Base-by-base conservation (phyloP, 2,329 filamentous ascomycete genomes). In the Aspergillus vadensis region DNA sequence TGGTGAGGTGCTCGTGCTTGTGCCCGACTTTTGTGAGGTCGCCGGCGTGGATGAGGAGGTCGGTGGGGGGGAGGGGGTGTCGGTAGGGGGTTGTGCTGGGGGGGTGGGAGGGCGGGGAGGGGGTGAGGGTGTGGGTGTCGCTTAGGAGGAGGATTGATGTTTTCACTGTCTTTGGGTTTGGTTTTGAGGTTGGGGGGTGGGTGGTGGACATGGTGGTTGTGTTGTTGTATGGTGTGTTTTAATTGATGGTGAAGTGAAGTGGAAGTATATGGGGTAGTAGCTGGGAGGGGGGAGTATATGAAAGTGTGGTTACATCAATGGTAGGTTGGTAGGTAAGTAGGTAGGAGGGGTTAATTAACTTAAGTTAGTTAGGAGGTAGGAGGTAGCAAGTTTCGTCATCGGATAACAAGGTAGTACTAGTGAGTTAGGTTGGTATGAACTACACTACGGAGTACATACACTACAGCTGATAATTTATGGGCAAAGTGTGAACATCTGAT, bases 1-100 rank as follows among this genome's bases (percentile, higher is more conserved):
- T 79, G 10, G 67, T 61, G 30, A 78, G 67, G 66, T 85, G 84
- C 67, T 87, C 82, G 14, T 70, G 44, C 10, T 78, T 58, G 10
- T 74, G 73, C 5, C 85, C 84, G 38, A 79, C 73, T 70, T 79
- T 81, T 9, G 85, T 87, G 41, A 88, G 73, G 71, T 88, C 85
- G 55, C 85, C 85, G 60, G 82, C 82, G 68, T 87, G 85, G 4
- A 87, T 75, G 15, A 85, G 76, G 21, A 87, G 77, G 67, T 86
- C 81, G 38, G 80, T 79, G 51, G 70, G 66, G 4, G 83, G 83
- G 8, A 86, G 74, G 0, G 83, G 82, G 21, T 69, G 61, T 27
- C 74, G 73, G 69, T 75, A 79, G 50, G 76, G 63, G 54, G 58
- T 50, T 1, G 32, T 48, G 59, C 49, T 7, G 69, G 39, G 12